Evolutionary conservation across 2,329 filamentous ascomycete species (phyloP).

Genomic region (Epichloe baconii): DNA sequence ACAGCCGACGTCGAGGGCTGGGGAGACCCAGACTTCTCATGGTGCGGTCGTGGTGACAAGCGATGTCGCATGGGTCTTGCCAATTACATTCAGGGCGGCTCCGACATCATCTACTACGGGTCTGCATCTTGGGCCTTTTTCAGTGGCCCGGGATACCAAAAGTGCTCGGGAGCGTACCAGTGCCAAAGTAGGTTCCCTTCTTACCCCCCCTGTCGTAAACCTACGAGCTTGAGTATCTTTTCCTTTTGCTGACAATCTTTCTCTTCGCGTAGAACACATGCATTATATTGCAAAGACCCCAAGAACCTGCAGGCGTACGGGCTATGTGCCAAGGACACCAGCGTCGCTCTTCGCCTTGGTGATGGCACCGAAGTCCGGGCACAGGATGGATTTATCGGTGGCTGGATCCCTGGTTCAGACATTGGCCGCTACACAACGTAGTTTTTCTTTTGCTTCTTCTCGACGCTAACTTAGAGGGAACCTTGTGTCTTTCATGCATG

Average conservation of each 20-base stretch:
- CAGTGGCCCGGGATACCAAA: conserved; percentile 24
- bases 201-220: not conserved
- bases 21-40: conserved; percentile 30
- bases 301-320: conserved; percentile 27
- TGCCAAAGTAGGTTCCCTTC: not conserved
- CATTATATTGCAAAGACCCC: conserved; percentile 25
- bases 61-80: conserved; percentile 29
- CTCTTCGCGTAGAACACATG: conserved; percentile 13
- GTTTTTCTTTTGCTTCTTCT: not conserved
- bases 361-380: conserved; percentile 21
- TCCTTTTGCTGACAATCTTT: not conserved
- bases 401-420: conserved; percentile 21
- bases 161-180: conserved; percentile 13
- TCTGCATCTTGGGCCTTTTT: conserved; percentile 34
- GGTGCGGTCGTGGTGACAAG: conserved; percentile 23
- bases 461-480: not conserved
- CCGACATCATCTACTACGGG: conserved; percentile 27
- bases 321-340: conserved; percentile 27
- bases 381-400: conserved; percentile 21
- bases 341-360: conserved; percentile 21
- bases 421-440: conserved; percentile 24
- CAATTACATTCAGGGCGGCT: conserved; percentile 29
- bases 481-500: not conserved
- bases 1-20: conserved; percentile 20
- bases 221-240: not conserved